Evolutionary conservation across 2,329 filamentous ascomycete genomes (phyloP), one percentile per base, ranked within the genome.

Genomic region (Annulohypoxylon truncatum): DNA sequence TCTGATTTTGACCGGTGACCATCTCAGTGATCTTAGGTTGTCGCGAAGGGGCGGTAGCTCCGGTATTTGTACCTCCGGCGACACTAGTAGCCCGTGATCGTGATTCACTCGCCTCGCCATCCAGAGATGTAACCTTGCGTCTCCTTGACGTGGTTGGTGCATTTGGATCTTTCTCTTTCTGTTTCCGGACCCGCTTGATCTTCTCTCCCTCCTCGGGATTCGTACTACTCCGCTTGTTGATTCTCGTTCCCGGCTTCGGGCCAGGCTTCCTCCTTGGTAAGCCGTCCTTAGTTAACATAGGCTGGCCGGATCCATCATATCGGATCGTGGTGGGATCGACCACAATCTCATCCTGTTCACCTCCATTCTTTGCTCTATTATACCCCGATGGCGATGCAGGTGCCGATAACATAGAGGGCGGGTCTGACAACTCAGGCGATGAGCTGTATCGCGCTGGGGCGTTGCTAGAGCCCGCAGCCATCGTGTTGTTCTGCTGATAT

Each of bases 191-290:
- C 68, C 83, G 84, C 63, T 85, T 84, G 56, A 79, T 79, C 75
- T 87, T 87, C 71, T 79, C 67, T 54, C 69, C 67, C 24, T 75
- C 79, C 12, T 85, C 81, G 15, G 80, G 77, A 55, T 78, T 78
- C 50, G 78, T 69, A 20, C 77, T 74, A 59, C 75, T 75, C 61
- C 79, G 63, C 79, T 81, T 82, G 61, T 84, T 85, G 51, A 83
- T 77, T 58, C 79, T 84, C 65, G 81, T 86, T 74, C 84, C 91
- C 73, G 88, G 87, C 74, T 90, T 90, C 52, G 88, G 84, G 20
- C 87, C 88, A 18, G 88, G 87, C 79, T 90, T 90, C 78, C 89
- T 89, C 3, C 87, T 79, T 0, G 87, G 86, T 5, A 87, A 74
- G 9, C 87, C 87, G 54, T 86, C 86, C 24, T 86, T 86, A 0